phyloP scores from a whole-genome alignment of 169 alveolate genomes.

The Cryptosporidium andersoni region DNA sequence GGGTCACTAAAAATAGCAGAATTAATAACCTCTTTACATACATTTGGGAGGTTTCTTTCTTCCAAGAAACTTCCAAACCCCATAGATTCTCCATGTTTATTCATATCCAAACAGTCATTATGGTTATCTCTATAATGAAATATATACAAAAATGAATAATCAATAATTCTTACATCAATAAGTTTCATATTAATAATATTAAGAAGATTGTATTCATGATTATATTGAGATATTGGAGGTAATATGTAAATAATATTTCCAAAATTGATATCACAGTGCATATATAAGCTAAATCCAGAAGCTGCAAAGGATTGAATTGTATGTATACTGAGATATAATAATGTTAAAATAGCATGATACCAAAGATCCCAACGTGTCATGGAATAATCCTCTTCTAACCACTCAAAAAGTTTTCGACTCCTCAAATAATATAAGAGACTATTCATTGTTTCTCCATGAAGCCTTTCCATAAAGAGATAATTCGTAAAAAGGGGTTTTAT shows the following conservation, averaged over 20 bases:
- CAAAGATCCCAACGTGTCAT: constrained; percentile 33
- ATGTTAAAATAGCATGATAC: constrained; percentile 20
- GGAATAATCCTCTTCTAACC: constrained; percentile 11
- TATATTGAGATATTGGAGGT: background rate
- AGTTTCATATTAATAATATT: constrained; percentile 5
- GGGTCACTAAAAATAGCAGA: constrained; percentile 66
- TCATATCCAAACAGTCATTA: constrained; percentile 6
- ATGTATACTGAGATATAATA: constrained; percentile 1
- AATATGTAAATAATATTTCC: constrained; percentile 12
- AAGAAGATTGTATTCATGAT: constrained; percentile 25
- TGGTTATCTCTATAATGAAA: constrained; percentile 17
- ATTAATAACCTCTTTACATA: constrained; percentile 22
- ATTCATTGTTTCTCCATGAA: constrained; percentile 35
- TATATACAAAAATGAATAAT: constrained; percentile 40
- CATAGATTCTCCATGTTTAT: background rate
- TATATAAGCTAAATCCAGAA: constrained; percentile 31
- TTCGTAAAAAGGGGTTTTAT: constrained; percentile 43
- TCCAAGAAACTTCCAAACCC: constrained; percentile 7
- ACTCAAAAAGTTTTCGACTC: constrained; percentile 7
- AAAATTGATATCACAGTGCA: constrained; percentile 59
- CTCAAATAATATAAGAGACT: constrained; percentile 28
- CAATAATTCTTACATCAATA: constrained; percentile 30
- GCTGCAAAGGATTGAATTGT: constrained; percentile 48
- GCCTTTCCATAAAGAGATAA: constrained; percentile 46
- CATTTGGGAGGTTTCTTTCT: constrained; percentile 40